Evolutionary conservation across 805 yeast species (phyloP), one percentile per base, ranked within the genome.

Genomic region (Saturnispora gosingensis): DNA sequence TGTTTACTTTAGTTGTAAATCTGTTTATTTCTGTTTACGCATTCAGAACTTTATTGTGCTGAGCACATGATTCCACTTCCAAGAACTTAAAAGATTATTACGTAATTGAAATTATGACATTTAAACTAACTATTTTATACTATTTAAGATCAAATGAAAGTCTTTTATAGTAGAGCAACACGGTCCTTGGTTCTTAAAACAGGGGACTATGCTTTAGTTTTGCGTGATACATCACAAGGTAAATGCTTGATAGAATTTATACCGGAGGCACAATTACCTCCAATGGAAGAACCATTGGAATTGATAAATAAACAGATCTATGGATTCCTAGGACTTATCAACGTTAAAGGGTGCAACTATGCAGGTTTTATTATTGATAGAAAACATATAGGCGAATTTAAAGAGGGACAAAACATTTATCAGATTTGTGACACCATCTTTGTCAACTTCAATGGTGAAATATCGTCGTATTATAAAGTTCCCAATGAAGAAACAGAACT

Each of bases 251-350:
- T 82, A 39, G 86, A 81, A 57, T 78, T 78, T 52, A 73, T 81
- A 4, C 71, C 73, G 3, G 69, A 69, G 6, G 24, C 46, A 20
- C 43, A 49, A 20, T 44, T 49, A 28, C 48, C 48, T 67, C 32
- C 30, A 38, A 43, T 18, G n/a, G 54, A 25, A 39, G 51, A 66
- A 2, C 61, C 65, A 52, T 62, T 73, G 52, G 50, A 43, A 48
- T 50, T 48, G 35, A 43, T 34, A 16, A 34, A 39, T 40, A 46
- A 30, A 24, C 43, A 22, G 45, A 53, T 62, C 58, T 70, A 66
- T 56, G 90, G 88, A 1, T 73, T 85, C 36, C 62, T 84, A 27
- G 95, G 95, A 0, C 63, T 85, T 25, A 67, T 82, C 11, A 68
- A 73, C 22, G 61, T 82, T 15, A 80, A 82, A 57, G 77, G 77